Evolutionary conservation across 306 rosid genomes (phyloP), one percentile per base, ranked within the genome.

Genomic region (Lupinus albus): DNA sequence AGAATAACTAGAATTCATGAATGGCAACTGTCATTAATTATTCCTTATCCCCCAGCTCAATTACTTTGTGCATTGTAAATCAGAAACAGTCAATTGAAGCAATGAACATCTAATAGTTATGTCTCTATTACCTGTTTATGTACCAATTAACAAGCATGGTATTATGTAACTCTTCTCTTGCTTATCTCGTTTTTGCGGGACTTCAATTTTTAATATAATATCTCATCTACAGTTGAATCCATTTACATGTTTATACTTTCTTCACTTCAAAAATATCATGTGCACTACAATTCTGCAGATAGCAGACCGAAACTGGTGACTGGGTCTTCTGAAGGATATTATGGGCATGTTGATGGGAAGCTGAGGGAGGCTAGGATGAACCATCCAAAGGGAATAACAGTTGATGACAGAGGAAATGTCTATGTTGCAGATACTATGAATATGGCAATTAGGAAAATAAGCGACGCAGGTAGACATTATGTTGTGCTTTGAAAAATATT

Each of bases 371-470:
- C 94, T 28, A 83, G 86, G 83, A 77, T 91, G 97, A 87, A 91
- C 79, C 96, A 82, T 4, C 97, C 97, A 0, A 91, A 85, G 77
- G 97, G 97, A 59, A 47, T 91, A 58, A 81, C 97, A 0, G 91
- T 91, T 72, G 97, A 91, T 79, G 91, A 88, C 78, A 78, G 84
- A 35, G 97, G 97, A 73, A 88, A 91, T 52, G 84, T 91, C 79
- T 91, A 91, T 75, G 70, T 91, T 60, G 97, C 97, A 9, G 97
- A 91, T 74, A 88, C 88, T 47, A 63, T 77, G 80, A 91, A 91
- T 70, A 86, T 88, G 88, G 96, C 94, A 60, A 91, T 91, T 54
- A 82, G 97, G 84, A 91, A 91, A 81, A 87, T 91, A 63, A 88
- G 94, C 5, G 91, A 88, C 74, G 75, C 94, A 58, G 96, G 97